phyloP scores from a whole-genome alignment of 768 basidiomycete species.

The Podaxis sp. region DNA sequence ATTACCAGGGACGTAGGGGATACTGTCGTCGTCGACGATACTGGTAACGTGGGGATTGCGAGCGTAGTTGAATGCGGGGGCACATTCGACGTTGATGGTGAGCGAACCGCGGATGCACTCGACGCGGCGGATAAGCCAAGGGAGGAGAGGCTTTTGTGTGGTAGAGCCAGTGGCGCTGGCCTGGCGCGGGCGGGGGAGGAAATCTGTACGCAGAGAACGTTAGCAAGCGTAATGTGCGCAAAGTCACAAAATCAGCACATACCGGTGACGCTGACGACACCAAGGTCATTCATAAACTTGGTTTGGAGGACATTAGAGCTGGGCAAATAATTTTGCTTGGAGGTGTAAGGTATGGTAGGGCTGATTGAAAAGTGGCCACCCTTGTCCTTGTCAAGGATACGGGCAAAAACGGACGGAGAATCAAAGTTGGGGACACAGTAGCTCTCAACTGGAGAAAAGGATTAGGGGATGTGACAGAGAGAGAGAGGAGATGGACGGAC shows the following conservation, averaged over 20 bases:
- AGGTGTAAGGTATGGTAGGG: conserved; percentile 65
- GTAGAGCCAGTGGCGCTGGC: conserved; percentile 26
- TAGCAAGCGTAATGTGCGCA: neutral
- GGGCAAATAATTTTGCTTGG: conserved; percentile 82
- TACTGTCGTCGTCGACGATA: conserved; percentile 44
- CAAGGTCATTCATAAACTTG: conserved; percentile 88
- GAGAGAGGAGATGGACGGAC: conserved; percentile 36
- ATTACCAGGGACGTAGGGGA: conserved; percentile 18
- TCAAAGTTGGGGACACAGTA: conserved; percentile 95
- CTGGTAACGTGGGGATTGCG: conserved; percentile 67
- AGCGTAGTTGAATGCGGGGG: conserved; percentile 96
- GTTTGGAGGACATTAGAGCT: conserved; percentile 87
- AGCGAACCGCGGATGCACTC: conserved; percentile 86
- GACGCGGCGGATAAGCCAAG: conserved; percentile 83
- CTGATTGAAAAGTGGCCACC: conserved; percentile 91
- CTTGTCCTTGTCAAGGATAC: conserved; percentile 86
- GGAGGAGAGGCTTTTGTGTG: conserved; percentile 60
- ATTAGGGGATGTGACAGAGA: neutral
- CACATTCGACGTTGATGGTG: conserved; percentile 83
- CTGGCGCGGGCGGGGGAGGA: conserved; percentile 65
- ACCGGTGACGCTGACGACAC: conserved; percentile 85
- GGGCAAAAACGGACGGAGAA: conserved; percentile 88
- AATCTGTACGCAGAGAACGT: conserved; percentile 45
- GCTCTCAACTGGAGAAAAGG: conserved; percentile 65
- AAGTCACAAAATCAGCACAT: conserved; percentile 15